Evolutionary conservation across 2,329 filamentous ascomycete genomes (phyloP).

Genomic region (Arthrobotrys pseudoclavata): DNA sequence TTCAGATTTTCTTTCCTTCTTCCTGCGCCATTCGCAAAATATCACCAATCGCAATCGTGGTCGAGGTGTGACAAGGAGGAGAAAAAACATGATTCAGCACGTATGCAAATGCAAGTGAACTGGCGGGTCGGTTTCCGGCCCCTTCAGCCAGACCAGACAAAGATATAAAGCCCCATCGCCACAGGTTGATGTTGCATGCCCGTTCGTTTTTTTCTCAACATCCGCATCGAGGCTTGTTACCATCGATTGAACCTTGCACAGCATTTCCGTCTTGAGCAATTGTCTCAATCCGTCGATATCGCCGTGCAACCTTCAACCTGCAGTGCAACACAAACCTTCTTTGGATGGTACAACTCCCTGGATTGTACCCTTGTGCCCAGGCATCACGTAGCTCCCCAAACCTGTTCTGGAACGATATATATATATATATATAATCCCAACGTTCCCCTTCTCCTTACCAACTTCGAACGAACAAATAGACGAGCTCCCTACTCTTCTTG

Average conservation of each 20-base stretch:
- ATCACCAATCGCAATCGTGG: slow-evolving; percentile 17
- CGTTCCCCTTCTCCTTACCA: neutral
- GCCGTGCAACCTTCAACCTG: slow-evolving; percentile 17
- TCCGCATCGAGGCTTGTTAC: neutral
- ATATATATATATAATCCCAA: too few relatives aligned
- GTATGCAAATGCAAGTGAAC: slow-evolving; percentile 7
- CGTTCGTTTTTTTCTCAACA: neutral
- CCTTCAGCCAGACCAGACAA: slow-evolving; percentile 4
- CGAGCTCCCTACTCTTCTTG: neutral
- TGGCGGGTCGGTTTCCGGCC: slow-evolving; percentile 14
- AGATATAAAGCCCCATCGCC: slow-evolving; percentile 29
- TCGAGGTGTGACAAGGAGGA: slow-evolving; percentile 20
- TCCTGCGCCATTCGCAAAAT: slow-evolving; percentile 3
- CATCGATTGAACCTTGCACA: neutral
- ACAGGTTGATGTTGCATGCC: neutral
- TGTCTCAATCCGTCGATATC: slow-evolving; percentile 26
- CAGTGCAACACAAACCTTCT: neutral
- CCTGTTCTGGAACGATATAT: too few relatives aligned
- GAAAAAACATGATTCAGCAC: neutral
- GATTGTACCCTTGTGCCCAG: too few relatives aligned
- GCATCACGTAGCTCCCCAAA: too few relatives aligned
- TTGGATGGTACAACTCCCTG: too few relatives aligned
- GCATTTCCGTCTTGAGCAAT: slow-evolving; percentile 8
- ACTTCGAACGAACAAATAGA: neutral
- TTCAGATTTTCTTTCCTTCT: neutral